Base-by-base conservation (phyloP, 805 yeast genomes). In the Ogataea nitratoaversa region DNA sequence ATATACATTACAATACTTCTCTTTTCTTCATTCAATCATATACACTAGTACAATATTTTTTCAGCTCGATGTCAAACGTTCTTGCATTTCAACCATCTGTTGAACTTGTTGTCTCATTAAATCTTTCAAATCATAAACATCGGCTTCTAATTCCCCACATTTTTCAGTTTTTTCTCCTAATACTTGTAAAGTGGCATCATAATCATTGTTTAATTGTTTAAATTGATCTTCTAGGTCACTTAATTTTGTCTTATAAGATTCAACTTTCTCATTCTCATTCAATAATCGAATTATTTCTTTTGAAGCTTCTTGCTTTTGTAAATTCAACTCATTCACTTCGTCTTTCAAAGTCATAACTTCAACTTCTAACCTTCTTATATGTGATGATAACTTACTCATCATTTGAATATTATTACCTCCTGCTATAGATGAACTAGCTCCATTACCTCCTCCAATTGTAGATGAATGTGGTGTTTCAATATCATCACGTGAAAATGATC, bases 141-240 rank as follows among this genome's bases (percentile, higher is more conserved):
- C 99, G 7, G 95, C 95, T 48, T 72, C 74, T 34, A 93, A 70
- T 60, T 93, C 99, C 41, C 80, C 84, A 5, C 86, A 91, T 46
- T 70, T 72, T 58, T 95, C 99, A 5, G 87, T 73, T 57, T 89
- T 89, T 56, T 90, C 96, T 5, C 96, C 96, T 13, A 91, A 68
- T 42, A 85, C 57, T 50, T 79, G 84, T 34, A 89, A 63, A 36
- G 85, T 74, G 5, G 82, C 76, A 18, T 63, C 60, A 31, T 61
- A 58, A 23, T 55, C 48, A 3, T 44, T 35, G 8, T 46, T 48
- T 18, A 59, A 31, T 3, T 36, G 37, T 7, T 34, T 37, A 14
- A 51, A 43, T 12, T 57, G 53, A 2, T 41, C 41, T 27, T 54
- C 48, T 14, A 53, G 37, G 1, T 48, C 53, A 3, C 44, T 48